These are phyloP conservation scores for Ceratobasidium sp. DNA, from an alignment of 1,284 basidiomycete species.

Conservation along the genomic window DNA sequence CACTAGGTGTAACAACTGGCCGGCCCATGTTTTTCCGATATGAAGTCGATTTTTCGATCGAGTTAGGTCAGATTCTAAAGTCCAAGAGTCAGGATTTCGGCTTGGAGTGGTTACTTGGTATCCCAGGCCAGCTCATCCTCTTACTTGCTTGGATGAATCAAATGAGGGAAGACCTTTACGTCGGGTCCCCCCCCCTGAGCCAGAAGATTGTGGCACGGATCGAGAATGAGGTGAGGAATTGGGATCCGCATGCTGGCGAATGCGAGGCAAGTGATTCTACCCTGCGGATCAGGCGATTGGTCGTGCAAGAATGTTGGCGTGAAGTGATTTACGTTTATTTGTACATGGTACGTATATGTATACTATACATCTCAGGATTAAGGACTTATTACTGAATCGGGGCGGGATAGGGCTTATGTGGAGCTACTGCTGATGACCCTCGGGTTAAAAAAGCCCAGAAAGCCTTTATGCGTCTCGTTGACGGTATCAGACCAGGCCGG, in stretches of 20 bases:
- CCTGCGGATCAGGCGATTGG: not conserved
- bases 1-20: not conserved
- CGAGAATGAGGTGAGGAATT: not conserved
- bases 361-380: not conserved
- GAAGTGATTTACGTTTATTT: conserved; percentile 1
- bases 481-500: conserved; percentile 1
- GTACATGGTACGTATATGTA: not conserved
- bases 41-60: not conserved
- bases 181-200: not conserved
- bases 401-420: not conserved
- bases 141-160: not conserved
- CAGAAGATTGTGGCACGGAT: not conserved
- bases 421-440: not conserved
- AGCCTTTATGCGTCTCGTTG: not conserved
- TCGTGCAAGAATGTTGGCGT: conserved; percentile 9
- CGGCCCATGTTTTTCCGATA: conserved; percentile 15
- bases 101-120: conserved; percentile 15
- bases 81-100: not conserved
- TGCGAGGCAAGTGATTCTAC: not conserved
- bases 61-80: not conserved
- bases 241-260: not conserved
- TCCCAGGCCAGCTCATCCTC: not conserved
- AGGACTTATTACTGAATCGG: not conserved
- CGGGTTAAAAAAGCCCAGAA: not conserved
- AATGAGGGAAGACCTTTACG: not conserved